Percentiles rank a stretch among this genome's conserved stretches.
Conservation (phyloP, 768 basidiomycete species). For the Scleroderma bovista region DNA sequence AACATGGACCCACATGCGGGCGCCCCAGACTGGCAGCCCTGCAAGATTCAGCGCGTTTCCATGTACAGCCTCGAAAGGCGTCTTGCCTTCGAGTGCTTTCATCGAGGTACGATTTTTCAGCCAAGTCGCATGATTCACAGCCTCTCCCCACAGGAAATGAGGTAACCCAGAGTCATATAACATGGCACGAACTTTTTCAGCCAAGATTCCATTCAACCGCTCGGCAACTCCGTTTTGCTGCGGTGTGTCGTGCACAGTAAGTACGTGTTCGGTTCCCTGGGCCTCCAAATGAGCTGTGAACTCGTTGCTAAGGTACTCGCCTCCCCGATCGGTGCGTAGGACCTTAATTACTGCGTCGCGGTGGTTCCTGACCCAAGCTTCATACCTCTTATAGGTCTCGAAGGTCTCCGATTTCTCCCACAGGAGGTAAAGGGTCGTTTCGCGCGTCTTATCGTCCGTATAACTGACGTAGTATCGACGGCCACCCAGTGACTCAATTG, state of each 20-base stretch:
- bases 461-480: slow-evolving; percentile 7
- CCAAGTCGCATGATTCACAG: slow-evolving; percentile 4
- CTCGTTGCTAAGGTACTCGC: not conserved
- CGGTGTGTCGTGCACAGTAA: slow-evolving; percentile 14
- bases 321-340: not conserved
- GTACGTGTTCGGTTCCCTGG: not conserved
- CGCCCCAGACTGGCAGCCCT: slow-evolving; percentile 17
- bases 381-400: not conserved
- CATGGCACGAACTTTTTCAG: slow-evolving; percentile 20
- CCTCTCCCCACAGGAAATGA: slow-evolving; percentile 18
- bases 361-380: not conserved
- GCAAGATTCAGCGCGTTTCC: slow-evolving; percentile 18
- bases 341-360: not conserved
- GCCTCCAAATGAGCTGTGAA: not conserved
- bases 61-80: slow-evolving; percentile 12
- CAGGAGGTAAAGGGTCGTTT: not conserved
- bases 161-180: slow-evolving; percentile 16
- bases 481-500: not conserved
- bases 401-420: not conserved
- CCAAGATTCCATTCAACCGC: slow-evolving; percentile 21
- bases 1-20: slow-evolving; percentile 19
- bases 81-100: slow-evolving; percentile 1
- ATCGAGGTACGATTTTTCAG: slow-evolving; percentile 6
- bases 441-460: slow-evolving; percentile 5
- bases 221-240: slow-evolving; percentile 28